Evolutionary conservation across 2,329 filamentous ascomycete genomes (phyloP), one percentile per base, ranked within the genome.

Genomic region (Monosporascus sp.): DNA sequence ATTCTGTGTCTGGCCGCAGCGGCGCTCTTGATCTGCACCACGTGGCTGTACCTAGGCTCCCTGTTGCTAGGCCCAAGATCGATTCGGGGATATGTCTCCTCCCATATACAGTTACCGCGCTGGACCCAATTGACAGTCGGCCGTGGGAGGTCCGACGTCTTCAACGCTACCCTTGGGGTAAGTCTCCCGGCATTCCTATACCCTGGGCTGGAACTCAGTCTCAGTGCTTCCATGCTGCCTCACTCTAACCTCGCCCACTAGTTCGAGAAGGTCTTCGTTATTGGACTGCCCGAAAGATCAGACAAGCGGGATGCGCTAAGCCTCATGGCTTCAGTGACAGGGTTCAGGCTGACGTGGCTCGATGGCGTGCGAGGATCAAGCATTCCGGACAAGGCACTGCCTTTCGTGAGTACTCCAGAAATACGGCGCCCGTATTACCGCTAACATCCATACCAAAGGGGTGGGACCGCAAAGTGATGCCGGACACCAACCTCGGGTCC

Each of bases 231-330:
- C 54, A 47, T 20, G 20, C 17, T 48, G 17, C 45, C 37, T 48
- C 35, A 24, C 35, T 43, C 40, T 46, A 18, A 46, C 43, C 17
- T 18, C 40, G 11, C 9, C 17, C 3, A 18, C 9, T 40, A 61
- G 57, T 77, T 77, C 55, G 65, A 77, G 50, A 72, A 73, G 47
- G 65, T 78, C 28, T 75, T 76, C 57, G 72, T 74, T 17, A 69
- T 80, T 48, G 70, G 72, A 2, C 61, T 79, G 9, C 71, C 74
- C 6, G 68, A 72, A 38, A 66, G 76, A 35, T 70, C 72, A 2
- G 77, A 79, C 55, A 75, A 77, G 54, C 70, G 72, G 47, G 77
- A 79, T 68, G 72, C 70, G 3, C 63, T 79, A 7, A 62, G 70
- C 0, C 58, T 79, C 5, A 68, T 72, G 15, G 68, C 73, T 18